Evolutionary conservation across 1,139 yeast genomes (phyloP), one percentile per base, ranked within the genome.

Genomic region (Schwanniomyces etchellsii): DNA sequence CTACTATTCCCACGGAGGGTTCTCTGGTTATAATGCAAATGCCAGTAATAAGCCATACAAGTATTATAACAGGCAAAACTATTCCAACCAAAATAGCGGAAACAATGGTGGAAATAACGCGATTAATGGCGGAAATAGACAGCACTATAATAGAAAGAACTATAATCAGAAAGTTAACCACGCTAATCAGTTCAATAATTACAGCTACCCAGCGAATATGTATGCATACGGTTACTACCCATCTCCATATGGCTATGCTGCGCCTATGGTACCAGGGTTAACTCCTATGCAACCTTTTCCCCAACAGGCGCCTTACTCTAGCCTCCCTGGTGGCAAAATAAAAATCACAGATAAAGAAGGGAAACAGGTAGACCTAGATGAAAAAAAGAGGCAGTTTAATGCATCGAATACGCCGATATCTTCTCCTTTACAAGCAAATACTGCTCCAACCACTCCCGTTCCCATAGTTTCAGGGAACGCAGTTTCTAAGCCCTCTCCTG

Each of bases 301-400:
- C 18, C 37, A 33, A 20, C 37, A 34, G 24, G 37, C 30, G n/a
- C 34, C 40, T 12, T 42, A 28, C 28, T 42, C 33, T 34, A 44
- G 32, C 27, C 35, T 30, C 27, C 38, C 38, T 6, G 37, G 43
- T 20, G 52, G 51, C 27, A 55, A 45, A 37, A 43, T 65, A 18
- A 64, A 57, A 40, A 55, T 67, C 37, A 64, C 73, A 31, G 69
- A 65, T 35, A 65, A 61, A 43, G 71, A 65, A 30, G 74, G 74
- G n/a, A 64, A 59, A 37, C 66, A 57, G 28, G 59, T 66, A 31
- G 70, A 66, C 40, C 63, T 64, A 39, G 72, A 66, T 34, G 70
- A 63, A 29, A 63, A 62, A 49, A 64, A 60, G 47, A 58, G 52
- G 44, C 40, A 36, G n/a, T 35, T 44, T 5, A 39, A 35, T 14